Conservation (phyloP, 148 eudicot genomes). For the Camellia lanceoleosa region DNA sequence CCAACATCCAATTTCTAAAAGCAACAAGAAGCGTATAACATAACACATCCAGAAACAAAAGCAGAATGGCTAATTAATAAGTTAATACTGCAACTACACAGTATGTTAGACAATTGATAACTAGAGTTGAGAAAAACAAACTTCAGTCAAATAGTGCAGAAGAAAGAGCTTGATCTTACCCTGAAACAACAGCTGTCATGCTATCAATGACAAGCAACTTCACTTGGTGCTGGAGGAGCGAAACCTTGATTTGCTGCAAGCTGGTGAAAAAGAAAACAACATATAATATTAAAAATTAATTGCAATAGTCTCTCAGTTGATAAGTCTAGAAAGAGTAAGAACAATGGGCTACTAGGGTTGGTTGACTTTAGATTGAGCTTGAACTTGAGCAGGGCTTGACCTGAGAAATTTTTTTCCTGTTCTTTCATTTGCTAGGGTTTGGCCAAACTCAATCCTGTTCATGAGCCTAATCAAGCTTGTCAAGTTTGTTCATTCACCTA, state of each 20-base stretch:
- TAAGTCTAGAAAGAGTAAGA: not conserved
- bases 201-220: slow-evolving; percentile 85
- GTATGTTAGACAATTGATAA: not conserved
- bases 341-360: not conserved
- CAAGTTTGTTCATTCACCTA: not conserved
- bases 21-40: too few relatives aligned
- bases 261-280: slow-evolving; percentile 30
- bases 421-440: not conserved
- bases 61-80: too few relatives aligned
- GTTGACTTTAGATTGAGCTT: not conserved
- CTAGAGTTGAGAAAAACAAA: not conserved
- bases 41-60: too few relatives aligned
- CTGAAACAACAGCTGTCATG: slow-evolving; percentile 77
- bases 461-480: not conserved
- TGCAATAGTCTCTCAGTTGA: not conserved
- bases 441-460: not conserved
- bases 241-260: slow-evolving; percentile 81
- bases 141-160: not conserved
- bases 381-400: not conserved
- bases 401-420: not conserved
- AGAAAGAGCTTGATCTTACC: slow-evolving; percentile 37
- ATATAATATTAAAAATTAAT: not conserved
- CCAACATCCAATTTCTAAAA: too few relatives aligned
- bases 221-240: slow-evolving; percentile 62
- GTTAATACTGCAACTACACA: too few relatives aligned